Conservation (phyloP, 163 green algal species). For the Scenedesmus sp. region DNA sequence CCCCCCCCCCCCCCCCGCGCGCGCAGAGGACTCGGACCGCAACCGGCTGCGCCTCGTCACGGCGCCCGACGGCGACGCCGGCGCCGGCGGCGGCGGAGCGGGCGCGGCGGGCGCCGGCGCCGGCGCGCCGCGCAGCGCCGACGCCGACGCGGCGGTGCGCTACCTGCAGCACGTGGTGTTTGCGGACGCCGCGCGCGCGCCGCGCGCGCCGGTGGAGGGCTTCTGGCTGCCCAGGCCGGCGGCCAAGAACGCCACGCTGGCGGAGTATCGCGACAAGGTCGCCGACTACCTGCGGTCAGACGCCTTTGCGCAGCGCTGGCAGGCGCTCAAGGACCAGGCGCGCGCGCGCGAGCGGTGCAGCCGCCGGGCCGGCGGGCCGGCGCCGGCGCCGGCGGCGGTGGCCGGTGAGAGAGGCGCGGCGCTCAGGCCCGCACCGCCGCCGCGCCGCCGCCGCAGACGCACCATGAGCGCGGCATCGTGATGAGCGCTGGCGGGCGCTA, state of each 20-base stretch:
- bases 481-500: slow-evolving; percentile 44
- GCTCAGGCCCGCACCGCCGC: too few relatives aligned
- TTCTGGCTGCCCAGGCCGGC: neutral
- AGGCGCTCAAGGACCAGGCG: slow-evolving; percentile 28
- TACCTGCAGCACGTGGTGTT: slow-evolving; percentile 17
- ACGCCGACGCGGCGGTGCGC: neutral
- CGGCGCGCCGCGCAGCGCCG: neutral
- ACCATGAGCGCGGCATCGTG: slow-evolving; percentile 40
- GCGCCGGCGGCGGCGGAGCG: neutral
- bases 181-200: neutral
- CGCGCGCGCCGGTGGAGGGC: slow-evolving; percentile 3
- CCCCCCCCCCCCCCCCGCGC: too few relatives aligned
- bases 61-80: too few relatives aligned
- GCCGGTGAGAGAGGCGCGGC: too few relatives aligned
- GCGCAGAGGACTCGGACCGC: slow-evolving; percentile 5
- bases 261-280: slow-evolving; percentile 37
- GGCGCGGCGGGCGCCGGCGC: too few relatives aligned
- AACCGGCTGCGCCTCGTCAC: neutral
- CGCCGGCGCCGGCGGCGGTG: too few relatives aligned
- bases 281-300: slow-evolving; percentile 11
- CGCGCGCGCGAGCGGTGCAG: too few relatives aligned
- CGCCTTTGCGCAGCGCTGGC: slow-evolving; percentile 39
- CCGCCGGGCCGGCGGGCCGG: too few relatives aligned
- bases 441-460: neutral
- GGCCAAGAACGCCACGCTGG: slow-evolving; percentile 30